Evolutionary conservation across 208 protist genomes (phyloP), one percentile per base, ranked within the genome.

Genomic region (Novymonas esmeraldas): DNA sequence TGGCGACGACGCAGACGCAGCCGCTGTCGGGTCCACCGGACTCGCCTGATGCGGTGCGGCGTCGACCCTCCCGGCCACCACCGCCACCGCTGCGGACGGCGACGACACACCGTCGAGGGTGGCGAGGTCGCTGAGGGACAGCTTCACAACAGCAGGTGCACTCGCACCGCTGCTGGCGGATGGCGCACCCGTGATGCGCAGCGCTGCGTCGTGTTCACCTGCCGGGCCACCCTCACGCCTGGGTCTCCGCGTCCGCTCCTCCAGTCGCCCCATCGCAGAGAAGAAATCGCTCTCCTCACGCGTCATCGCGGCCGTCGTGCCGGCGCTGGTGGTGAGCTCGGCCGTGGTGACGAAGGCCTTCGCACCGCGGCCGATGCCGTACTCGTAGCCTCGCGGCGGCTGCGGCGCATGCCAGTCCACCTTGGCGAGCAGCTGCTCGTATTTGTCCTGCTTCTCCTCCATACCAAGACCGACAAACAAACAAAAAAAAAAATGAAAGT

Each of bases 361-460:
- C 1, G 87, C 90, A 11, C 90, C 90, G n/a, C 90, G 82, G 16
- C 90, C 90, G 11, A 82, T 58, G 16, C 90, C 90, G 64, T 82
- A 90, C 49, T 85, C 75, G 55, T 95, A 95, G n/a, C 82, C 79
- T 20, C 76, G 84, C 11, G 90, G 90, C 14, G 90, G 87, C 41
- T 76, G 62, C 9, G 81, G 55, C 11, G 82, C 59, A n/a, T 76
- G 73, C 90, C 90, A 95, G 76, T 93, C 82, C 55, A 88, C 87
- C 63, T 84, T 87, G 41, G 74, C 42, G 20, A 92, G 77, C 56
- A 95, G 46, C 55, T 84, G 78, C 63, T 92, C 90, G 59, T 95
- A 95, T 57, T 88, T 88, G 63, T 92, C 87, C 18, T 46, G 60
- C 39, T 63, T 80, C 2, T 54, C 64, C 0, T 70, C 64, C 14